Percentiles rank a stretch among this genome's conserved stretches.
Evolutionary conservation across 129 eudicot species (phyloP).

Genomic region (Flaveria bidentis): DNA sequence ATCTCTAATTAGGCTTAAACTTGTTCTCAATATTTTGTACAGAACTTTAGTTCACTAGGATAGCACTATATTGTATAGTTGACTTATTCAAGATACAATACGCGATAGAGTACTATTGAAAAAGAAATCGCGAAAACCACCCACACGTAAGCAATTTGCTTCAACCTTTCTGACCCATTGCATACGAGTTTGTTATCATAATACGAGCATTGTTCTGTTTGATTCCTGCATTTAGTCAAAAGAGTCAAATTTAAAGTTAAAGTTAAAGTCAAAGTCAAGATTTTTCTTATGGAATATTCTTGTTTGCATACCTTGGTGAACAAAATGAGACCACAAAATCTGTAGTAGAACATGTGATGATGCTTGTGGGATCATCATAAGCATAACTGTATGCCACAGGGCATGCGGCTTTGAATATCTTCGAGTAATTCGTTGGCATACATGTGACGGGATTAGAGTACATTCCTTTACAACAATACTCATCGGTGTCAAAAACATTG

Average conservation of each 20-base stretch:
- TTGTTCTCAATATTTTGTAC: conserved; percentile 26
- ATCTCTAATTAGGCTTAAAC: conserved; percentile 19
- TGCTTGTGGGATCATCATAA: conserved; percentile 62
- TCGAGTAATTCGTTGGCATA: conserved; percentile 58
- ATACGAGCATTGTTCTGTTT: conserved; percentile 53
- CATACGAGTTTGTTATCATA: conserved; percentile 45
- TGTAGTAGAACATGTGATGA: conserved; percentile 48
- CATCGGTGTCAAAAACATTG: conserved; percentile 48
- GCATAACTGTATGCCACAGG: conserved; percentile 71
- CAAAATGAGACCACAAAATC: conserved; percentile 60
- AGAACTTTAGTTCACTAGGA: conserved; percentile 21
- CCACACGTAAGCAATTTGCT: conserved; percentile 33
- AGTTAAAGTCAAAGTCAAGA: not conserved
- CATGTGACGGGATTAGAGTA: conserved; percentile 49
- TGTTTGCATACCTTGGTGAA: conserved; percentile 53
- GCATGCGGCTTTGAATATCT: conserved; percentile 50
- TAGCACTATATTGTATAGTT: conserved; percentile 26
- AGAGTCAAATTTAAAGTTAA: not conserved
- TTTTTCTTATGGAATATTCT: not conserved
- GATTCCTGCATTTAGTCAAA: conserved; percentile 42
- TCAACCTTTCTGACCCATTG: conserved; percentile 36
- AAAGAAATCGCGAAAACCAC: conserved; percentile 26
- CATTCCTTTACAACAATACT: conserved; percentile 64
- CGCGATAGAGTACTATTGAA: conserved; percentile 19
- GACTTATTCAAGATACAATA: conserved; percentile 23